Percentiles rank a stretch among this genome's conserved stretches.
phyloP scores from a whole-genome alignment of 2,329 filamentous ascomycete species.

The Trichothecium roseum region DNA sequence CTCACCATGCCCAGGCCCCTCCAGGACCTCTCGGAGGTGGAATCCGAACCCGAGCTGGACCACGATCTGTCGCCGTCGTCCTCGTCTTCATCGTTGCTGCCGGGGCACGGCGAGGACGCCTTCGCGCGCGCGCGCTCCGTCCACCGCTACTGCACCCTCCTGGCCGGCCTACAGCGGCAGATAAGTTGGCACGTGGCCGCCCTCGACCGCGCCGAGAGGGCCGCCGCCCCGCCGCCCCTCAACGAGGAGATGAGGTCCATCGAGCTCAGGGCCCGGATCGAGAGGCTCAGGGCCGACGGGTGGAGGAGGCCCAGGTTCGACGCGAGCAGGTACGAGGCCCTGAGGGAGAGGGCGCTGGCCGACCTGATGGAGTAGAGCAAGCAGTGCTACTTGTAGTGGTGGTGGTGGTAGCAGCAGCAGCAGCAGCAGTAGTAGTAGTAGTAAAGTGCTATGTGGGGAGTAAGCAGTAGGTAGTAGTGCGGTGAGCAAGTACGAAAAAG shows the following conservation, averaged over 20 bases:
- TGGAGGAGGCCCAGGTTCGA: conserved; percentile 49
- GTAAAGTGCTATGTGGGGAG: too few species aligned
- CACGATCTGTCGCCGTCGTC: conserved; percentile 1
- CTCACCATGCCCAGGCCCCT: conserved; percentile 6
- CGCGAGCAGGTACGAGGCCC: conserved; percentile 37
- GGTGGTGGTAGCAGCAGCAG: too few species aligned
- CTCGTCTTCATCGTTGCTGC: too few species aligned
- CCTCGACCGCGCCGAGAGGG: conserved; percentile 27
- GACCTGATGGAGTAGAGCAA: conserved; percentile 29
- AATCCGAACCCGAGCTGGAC: neutral
- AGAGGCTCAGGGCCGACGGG: conserved; percentile 40
- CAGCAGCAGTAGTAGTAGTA: too few species aligned
- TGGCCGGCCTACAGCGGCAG: conserved; percentile 37
- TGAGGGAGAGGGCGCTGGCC: conserved; percentile 39
- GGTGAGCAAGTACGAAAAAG: too few species aligned
- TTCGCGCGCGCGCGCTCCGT: conserved; percentile 32
- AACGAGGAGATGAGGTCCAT: conserved; percentile 25
- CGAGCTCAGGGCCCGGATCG: conserved; percentile 41
- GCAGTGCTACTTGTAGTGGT: too few species aligned
- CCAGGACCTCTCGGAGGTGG: conserved; percentile 6
- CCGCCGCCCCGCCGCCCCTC: conserved; percentile 8
- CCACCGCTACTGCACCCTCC: conserved; percentile 38
- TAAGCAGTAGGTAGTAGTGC: too few species aligned
- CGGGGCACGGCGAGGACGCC: conserved; percentile 13
- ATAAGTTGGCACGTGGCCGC: conserved; percentile 35